Percentiles rank a stretch among this genome's conserved stretches.
These are phyloP conservation scores for Lentinula edodes DNA, from an alignment of 768 basidiomycete species.

Conservation along the genomic window DNA sequence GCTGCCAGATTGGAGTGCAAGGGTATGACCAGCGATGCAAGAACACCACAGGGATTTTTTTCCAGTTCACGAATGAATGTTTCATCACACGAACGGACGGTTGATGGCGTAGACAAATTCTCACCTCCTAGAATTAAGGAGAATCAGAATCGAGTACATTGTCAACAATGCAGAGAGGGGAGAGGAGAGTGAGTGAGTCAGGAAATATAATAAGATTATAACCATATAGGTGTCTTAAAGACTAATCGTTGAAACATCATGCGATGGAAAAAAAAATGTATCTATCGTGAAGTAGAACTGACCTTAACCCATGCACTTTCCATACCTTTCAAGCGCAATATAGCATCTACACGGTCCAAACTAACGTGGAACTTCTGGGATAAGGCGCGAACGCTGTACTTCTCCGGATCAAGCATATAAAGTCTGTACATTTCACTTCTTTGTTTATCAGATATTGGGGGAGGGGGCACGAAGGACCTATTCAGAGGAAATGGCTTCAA, in stretches of 20 bases:
- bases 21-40: slow-evolving; percentile 45
- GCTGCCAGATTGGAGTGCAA: slow-evolving; percentile 72
- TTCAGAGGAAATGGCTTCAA: slow-evolving; percentile 85
- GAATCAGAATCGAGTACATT: background rate
- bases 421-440: slow-evolving; percentile 53
- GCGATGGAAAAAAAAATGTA: slow-evolving; percentile 15
- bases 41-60: slow-evolving; percentile 55
- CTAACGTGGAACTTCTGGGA: slow-evolving; percentile 61
- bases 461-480: slow-evolving; percentile 73
- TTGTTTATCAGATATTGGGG: slow-evolving; percentile 62
- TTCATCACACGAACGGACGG: slow-evolving; percentile 37
- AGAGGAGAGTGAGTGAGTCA: slow-evolving; percentile 9
- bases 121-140: slow-evolving; percentile 31
- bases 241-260: slow-evolving; percentile 85
- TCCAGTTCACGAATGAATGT: slow-evolving; percentile 67
- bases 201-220: slow-evolving; percentile 32
- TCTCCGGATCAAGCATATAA: slow-evolving; percentile 53
- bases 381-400: slow-evolving; percentile 53
- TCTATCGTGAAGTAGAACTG: slow-evolving; percentile 21
- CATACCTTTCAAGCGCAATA: slow-evolving; percentile 75
- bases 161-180: background rate
- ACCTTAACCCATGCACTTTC: slow-evolving; percentile 73
- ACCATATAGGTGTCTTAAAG: slow-evolving; percentile 83
- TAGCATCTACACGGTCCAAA: slow-evolving; percentile 77
- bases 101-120: slow-evolving; percentile 12